Conservation (phyloP, 139 green algal species). For the Closterium sp. region DNA sequence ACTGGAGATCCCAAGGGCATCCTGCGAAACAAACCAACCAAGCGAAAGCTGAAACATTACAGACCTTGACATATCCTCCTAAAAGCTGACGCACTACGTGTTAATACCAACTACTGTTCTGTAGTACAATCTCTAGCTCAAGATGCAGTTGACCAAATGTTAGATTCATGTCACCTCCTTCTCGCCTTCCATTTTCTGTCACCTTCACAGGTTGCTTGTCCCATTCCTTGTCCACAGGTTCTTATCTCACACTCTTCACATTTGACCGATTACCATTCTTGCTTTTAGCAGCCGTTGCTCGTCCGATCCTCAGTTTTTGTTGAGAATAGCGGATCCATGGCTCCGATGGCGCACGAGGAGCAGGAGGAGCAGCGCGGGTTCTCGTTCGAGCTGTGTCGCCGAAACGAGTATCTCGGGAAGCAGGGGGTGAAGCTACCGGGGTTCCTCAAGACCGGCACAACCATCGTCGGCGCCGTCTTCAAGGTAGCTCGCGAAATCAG, state of each 20-base stretch:
- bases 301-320: neutral
- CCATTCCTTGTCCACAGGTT: neutral
- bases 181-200: no score
- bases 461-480: conserved; percentile 92
- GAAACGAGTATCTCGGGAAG: conserved; percentile 79
- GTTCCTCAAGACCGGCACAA: conserved; percentile 93
- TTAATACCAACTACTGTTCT: neutral
- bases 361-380: conserved; percentile 66
- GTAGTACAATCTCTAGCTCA: no score
- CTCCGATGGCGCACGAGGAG: neutral
- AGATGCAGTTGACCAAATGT: neutral
- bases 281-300: no score
- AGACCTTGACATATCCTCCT: neutral
- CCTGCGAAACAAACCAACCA: neutral
- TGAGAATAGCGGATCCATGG: neutral
- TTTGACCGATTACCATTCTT: no score
- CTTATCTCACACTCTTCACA: no score
- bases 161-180: neutral
- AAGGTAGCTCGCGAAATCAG: conserved; percentile 67
- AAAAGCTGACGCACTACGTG: neutral
- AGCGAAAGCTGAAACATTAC: neutral
- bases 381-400: conserved; percentile 82
- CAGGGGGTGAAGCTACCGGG: conserved; percentile 69
- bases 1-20: neutral
- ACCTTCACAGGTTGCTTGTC: no score